Evolutionary conservation across 2,329 filamentous ascomycete species (phyloP).

Genomic region (Epicoccum nigrum): DNA sequence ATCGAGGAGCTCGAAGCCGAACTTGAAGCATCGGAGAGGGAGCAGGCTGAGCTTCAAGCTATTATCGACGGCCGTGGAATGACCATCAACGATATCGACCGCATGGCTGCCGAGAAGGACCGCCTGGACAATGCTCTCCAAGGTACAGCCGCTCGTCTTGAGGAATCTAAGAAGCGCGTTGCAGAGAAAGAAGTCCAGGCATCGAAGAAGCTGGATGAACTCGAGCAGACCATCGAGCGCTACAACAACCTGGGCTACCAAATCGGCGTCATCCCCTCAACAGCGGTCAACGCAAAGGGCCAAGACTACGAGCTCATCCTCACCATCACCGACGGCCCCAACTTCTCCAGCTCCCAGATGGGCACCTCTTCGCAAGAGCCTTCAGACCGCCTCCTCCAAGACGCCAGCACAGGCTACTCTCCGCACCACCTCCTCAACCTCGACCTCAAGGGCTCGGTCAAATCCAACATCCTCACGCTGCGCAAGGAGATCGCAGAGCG

Average conservation of each 20-base stretch:
- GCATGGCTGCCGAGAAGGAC: constrained; percentile 95
- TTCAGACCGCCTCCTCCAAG: constrained; percentile 79
- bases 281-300: constrained; percentile 84
- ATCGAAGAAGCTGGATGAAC: constrained; percentile 81
- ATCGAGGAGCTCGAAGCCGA: constrained; percentile 84
- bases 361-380: constrained; percentile 51
- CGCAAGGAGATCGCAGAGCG: constrained; percentile 93
- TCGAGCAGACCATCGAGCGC: constrained; percentile 86
- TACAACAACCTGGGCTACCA: constrained; percentile 97
- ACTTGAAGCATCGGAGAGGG: constrained; percentile 79
- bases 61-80: constrained; percentile 92
- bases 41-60: constrained; percentile 78
- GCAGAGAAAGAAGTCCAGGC: constrained; percentile 89
- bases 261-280: constrained; percentile 84
- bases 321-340: constrained; percentile 76
- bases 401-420: constrained; percentile 84
- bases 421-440: constrained; percentile 87
- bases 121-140: constrained; percentile 89
- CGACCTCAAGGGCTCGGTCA: constrained; percentile 82
- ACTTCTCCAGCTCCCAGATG: constrained; percentile 67
- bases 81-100: constrained; percentile 97
- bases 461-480: constrained; percentile 76
- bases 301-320: constrained; percentile 84
- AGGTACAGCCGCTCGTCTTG: constrained; percentile 73
- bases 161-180: constrained; percentile 83